phyloP scores from a whole-genome alignment of 2,329 filamentous ascomycete genomes.

The Penicillium sp. region DNA sequence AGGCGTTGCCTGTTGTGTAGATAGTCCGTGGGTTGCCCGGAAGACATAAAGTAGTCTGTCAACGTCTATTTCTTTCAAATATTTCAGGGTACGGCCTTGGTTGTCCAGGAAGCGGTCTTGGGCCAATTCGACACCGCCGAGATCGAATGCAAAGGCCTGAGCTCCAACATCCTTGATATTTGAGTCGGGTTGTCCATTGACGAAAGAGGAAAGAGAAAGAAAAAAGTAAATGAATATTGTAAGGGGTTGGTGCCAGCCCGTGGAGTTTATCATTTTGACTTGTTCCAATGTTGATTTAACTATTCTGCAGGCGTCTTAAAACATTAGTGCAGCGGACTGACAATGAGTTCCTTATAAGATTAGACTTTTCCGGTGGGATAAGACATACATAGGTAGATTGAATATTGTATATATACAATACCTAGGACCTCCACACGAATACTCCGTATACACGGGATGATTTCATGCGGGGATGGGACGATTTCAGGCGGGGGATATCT shows the following conservation, averaged over 20 bases:
- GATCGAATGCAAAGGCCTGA: slow-evolving; percentile 2
- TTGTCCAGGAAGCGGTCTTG: slow-evolving; percentile 43
- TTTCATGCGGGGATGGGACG: not conserved
- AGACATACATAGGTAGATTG: no score
- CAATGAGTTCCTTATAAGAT: not conserved
- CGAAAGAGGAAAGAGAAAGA: not conserved
- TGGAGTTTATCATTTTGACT: not conserved
- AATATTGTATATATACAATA: not conserved
- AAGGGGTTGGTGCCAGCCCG: not conserved
- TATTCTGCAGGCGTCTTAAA: not conserved
- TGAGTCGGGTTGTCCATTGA: not conserved
- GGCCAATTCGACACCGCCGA: slow-evolving; percentile 1
- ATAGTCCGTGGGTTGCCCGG: slow-evolving; percentile 47
- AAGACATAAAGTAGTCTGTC: slow-evolving; percentile 32
- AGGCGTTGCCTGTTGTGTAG: slow-evolving; percentile 46
- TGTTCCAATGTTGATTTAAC: not conserved
- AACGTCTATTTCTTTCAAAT: slow-evolving; percentile 30
- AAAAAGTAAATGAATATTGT: not conserved
- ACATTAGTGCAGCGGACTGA: not conserved
- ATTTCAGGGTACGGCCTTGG: slow-evolving; percentile 49
- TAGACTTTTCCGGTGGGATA: not conserved
- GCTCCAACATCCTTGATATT: not conserved
- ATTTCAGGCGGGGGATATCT: not conserved
- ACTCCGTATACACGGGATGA: not conserved
- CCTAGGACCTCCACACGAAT: not conserved